Evolutionary conservation across 805 yeast genomes (phyloP).

Genomic region (Metschnikowia arizonensis): DNA sequence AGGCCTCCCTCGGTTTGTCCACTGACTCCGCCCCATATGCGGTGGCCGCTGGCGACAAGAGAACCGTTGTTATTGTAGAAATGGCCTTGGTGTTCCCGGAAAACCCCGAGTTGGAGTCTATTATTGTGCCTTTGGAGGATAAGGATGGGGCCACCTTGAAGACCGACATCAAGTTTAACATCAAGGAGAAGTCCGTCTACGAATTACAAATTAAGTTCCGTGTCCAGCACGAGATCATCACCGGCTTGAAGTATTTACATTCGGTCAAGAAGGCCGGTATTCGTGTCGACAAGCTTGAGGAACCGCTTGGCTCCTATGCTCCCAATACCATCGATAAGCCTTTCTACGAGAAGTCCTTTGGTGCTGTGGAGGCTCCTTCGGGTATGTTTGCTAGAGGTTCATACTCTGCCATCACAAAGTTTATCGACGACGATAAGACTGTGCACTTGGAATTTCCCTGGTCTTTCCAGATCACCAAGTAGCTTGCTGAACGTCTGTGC

Average conservation of each 20-base stretch:
- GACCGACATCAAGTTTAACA: conserved; percentile 62
- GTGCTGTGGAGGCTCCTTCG: conserved; percentile 80
- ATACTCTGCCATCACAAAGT: conserved; percentile 75
- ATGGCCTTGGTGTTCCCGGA: conserved; percentile 70
- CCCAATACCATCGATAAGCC: conserved; percentile 84
- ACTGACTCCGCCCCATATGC: conserved; percentile 53
- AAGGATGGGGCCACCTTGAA: conserved; percentile 51
- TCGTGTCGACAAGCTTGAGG: conserved; percentile 79
- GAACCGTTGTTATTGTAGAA: conserved; percentile 75
- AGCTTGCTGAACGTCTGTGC: conserved; percentile 14
- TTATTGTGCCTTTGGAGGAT: conserved; percentile 65
- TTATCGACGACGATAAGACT: conserved; percentile 80
- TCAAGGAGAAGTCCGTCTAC: conserved; percentile 76
- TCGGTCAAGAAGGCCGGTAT: conserved; percentile 83
- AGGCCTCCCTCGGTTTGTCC: conserved; percentile 75
- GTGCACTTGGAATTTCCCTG: conserved; percentile 74
- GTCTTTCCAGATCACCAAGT: conserved; percentile 79
- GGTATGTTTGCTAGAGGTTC: conserved; percentile 86
- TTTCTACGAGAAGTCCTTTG: conserved; percentile 55
- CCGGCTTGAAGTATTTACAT: conserved; percentile 85
- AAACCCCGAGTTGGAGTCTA: conserved; percentile 51
- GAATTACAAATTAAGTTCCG: conserved; percentile 71
- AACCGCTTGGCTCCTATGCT: conserved; percentile 86
- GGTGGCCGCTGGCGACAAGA: conserved; percentile 63
- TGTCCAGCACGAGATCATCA: conserved; percentile 85